Base-by-base conservation (phyloP, 441 rosid species). In the Euphorbia corollata region DNA sequence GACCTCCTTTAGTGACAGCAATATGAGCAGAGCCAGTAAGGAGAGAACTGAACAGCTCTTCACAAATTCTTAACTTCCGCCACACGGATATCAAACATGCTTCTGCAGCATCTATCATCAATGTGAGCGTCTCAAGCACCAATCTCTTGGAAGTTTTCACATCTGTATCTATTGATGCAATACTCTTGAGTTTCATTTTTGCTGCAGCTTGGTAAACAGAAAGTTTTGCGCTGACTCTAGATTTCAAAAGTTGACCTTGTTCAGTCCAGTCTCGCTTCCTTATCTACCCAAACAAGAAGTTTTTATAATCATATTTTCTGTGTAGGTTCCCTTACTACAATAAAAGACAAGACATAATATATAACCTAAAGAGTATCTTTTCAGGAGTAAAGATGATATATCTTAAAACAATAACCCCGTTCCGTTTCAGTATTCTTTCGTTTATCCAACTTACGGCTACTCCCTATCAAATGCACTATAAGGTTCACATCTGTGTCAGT, bases 191-290 rank as follows among this genome's bases (percentile, higher is more conserved):
- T 69, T 86, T 84, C 95, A 95, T 86, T 79, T 79, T 82, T 2
- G 88, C 88, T 61, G 86, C 92, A 72, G 98, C 92, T 65, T 86
- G 95, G 77, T 88, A 95, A 77, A 89, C 91, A 48, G 89, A 84
- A 63, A 95, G 82, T 79, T 90, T 92, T 63, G 92, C 87, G 57
- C 80, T 84, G 73, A 90, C 81, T 84, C 95, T 92, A 75, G 86
- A 76, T 80, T 95, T 88, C 77, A 92, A 77, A 75, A 74, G 82
- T 47, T 83, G 81, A 63, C 97, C 99, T 67, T 88, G 98, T 62
- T 88, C 98, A 56, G 75, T 84, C 98, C 96, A 92, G 60, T 95
- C 98, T 75, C 92, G 88, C 80, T 87, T 95, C 87, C 95, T 84
- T 75, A 87, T 84, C 99, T 95, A 90, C 60, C 68, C 73, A 81